Evolutionary conservation across 2,329 filamentous ascomycete genomes (phyloP), one percentile per base, ranked within the genome.

Genomic region (Aphanoascus verrucosus): DNA sequence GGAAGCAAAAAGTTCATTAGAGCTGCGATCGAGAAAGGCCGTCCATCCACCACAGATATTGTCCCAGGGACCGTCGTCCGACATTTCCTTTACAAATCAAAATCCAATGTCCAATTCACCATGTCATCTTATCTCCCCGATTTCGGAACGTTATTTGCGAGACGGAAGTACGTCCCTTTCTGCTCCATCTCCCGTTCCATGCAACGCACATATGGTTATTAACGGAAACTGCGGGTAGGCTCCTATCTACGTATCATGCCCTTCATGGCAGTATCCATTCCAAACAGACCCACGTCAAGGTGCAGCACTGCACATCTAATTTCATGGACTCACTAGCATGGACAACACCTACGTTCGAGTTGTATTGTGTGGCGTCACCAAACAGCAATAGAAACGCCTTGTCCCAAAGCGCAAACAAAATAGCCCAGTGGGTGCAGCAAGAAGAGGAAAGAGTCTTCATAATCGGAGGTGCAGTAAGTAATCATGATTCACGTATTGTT

Each of bases 371-470:
- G n/a, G 88, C 90, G 15, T 86, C 87, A 0, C 86, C 87, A 1
- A 84, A 71, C 19, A 77, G 77, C 20, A 75, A 74, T 49, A 69
- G 81, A 41, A 77, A 77, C 52, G 80, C 82, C 9, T 76, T 98
- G 62, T 87, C 88, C 8, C 85, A 91, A 66, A 88, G 85, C 9
- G 91, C 90, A 34, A 94, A 93, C 65, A 84, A 85, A 70, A 82
- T 98, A 48, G 83, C 94, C 5, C 86, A 93, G 64, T 98, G 91
- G 90, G 85, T 91, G 1, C 84, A 87, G 65, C 78, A 83, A 59
- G 93, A 98, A 70, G 91, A 97, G 69, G 90, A 97, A 69, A 77
- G 93, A 54, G 74, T 97, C 5, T 98, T 98, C 65, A 95, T 98
- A 56, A 93, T 98, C 65, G 93, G 93, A 1, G 94, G 93, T n/a